Percentiles rank a stretch among this genome's conserved stretches.
phyloP scores from a whole-genome alignment of 2,329 filamentous ascomycete genomes.

The Ceratocystis papillata region DNA sequence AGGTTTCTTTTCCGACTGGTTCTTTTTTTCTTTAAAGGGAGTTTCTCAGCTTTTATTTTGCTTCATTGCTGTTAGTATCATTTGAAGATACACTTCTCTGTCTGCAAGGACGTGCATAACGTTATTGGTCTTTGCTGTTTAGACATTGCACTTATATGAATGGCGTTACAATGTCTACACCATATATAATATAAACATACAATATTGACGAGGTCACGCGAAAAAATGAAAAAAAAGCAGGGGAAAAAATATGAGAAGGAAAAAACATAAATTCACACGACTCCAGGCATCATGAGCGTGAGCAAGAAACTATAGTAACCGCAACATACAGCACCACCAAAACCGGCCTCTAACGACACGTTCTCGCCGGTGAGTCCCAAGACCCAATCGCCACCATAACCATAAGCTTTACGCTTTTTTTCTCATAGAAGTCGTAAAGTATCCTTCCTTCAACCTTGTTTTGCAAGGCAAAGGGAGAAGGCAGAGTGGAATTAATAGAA shows the following conservation, averaged over 20 bases:
- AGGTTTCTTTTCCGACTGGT: not conserved
- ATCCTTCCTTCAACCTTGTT: too few relatives aligned
- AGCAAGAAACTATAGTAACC: slow-evolving; percentile 8
- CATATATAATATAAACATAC: slow-evolving; percentile 7
- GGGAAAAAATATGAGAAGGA: slow-evolving; percentile 14
- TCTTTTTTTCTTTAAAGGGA: slow-evolving; percentile 9
- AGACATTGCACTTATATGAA: not conserved
- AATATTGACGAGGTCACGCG: slow-evolving; percentile 18
- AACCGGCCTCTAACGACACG: not conserved
- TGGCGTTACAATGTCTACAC: slow-evolving; percentile 11
- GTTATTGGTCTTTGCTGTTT: not conserved
- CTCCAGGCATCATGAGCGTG: slow-evolving; percentile 4
- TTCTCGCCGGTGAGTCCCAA: not conserved
- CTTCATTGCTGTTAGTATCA: not conserved
- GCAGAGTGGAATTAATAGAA: slow-evolving; percentile 1
- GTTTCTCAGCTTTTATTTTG: not conserved
- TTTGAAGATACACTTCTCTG: not conserved
- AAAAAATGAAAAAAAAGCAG: slow-evolving; percentile 15
- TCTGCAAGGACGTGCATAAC: not conserved
- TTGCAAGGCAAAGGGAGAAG: not conserved
- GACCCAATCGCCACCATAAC: not conserved
- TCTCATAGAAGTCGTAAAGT: not conserved
- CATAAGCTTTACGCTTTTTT: not conserved
- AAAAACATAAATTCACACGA: not conserved
- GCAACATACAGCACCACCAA: slow-evolving; percentile 5